Percentiles rank a stretch among this genome's conserved stretches.
These are phyloP conservation scores for Ananas comosus DNA, from an alignment of 176 grass and related monocot genomes.

Conservation along the genomic window DNA sequence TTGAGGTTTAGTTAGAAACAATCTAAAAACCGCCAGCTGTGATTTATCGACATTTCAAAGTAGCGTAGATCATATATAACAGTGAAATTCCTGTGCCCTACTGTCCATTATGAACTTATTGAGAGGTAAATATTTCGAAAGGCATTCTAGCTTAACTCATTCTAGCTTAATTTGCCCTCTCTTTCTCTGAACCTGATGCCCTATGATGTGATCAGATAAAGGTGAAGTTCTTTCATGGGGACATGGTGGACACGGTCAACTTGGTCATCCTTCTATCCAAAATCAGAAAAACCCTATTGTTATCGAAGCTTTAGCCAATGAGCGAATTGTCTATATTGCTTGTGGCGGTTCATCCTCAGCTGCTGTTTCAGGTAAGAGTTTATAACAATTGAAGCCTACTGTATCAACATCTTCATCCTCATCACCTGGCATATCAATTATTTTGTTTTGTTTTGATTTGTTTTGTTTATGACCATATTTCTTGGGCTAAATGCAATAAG, in stretches of 20 bases:
- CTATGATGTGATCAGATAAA: slow-evolving; percentile 37
- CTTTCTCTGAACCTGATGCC: background rate
- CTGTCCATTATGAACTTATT: background rate
- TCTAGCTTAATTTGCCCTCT: no score
- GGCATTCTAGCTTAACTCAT: no score
- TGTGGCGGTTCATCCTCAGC: slow-evolving; percentile 95
- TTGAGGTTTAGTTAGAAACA: no score
- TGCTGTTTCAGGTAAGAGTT: slow-evolving; percentile 67
- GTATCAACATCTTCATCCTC: background rate
- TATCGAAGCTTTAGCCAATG: slow-evolving; percentile 57
- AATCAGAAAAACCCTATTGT: slow-evolving; percentile 67
- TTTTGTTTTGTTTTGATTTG: background rate
- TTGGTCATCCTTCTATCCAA: slow-evolving; percentile 66
- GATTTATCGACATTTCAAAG: no score
- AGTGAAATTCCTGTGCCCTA: background rate
- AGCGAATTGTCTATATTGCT: slow-evolving; percentile 60
- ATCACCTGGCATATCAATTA: slow-evolving; percentile 2
- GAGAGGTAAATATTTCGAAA: no score
- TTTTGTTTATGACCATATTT: no score
- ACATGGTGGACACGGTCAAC: slow-evolving; percentile 74
- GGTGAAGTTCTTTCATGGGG: slow-evolving; percentile 91
- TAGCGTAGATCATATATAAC: no score
- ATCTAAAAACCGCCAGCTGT: no score
- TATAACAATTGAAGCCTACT: slow-evolving; percentile 1
- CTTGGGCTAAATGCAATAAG: background rate